Conservation (phyloP, 345 rosid genomes). For the Eucalyptus dawsonii region DNA sequence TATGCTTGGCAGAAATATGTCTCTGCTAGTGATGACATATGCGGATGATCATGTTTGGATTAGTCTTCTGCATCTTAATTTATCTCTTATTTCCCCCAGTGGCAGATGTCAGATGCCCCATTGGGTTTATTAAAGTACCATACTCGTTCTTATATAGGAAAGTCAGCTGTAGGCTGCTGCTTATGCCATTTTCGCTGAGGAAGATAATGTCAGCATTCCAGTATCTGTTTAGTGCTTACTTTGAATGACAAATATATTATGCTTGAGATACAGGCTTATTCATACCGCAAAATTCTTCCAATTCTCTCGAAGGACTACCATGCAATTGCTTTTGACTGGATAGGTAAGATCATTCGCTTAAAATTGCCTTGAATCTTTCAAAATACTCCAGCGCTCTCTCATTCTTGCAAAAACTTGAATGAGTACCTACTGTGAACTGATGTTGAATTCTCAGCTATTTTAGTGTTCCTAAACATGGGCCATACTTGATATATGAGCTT, state of each 20-base stretch:
- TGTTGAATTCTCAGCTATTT: background rate
- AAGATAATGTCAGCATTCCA: background rate
- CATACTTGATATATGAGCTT: background rate
- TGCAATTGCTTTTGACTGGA: slow-evolving; percentile 88
- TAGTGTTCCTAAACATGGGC: background rate
- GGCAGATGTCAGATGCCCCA: background rate
- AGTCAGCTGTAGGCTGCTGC: background rate
- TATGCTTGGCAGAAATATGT: background rate
- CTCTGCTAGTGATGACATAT: background rate
- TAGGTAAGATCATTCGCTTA: slow-evolving; percentile 23
- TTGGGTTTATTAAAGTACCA: background rate
- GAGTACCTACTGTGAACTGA: background rate
- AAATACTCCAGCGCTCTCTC: background rate
- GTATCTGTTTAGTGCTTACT: background rate
- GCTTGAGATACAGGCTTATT: slow-evolving; percentile 51
- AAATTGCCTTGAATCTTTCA: background rate
- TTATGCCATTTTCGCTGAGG: background rate
- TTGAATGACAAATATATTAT: background rate
- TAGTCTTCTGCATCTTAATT: background rate
- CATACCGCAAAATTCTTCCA: slow-evolving; percentile 76
- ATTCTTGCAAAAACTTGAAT: background rate
- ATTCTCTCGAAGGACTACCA: slow-evolving; percentile 59
- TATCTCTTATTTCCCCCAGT: background rate
- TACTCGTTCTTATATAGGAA: background rate
- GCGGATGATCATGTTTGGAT: background rate